Evolutionary conservation across 192 early-diverging fungal species (phyloP).

Genomic region (Rhizophagus clarus): DNA sequence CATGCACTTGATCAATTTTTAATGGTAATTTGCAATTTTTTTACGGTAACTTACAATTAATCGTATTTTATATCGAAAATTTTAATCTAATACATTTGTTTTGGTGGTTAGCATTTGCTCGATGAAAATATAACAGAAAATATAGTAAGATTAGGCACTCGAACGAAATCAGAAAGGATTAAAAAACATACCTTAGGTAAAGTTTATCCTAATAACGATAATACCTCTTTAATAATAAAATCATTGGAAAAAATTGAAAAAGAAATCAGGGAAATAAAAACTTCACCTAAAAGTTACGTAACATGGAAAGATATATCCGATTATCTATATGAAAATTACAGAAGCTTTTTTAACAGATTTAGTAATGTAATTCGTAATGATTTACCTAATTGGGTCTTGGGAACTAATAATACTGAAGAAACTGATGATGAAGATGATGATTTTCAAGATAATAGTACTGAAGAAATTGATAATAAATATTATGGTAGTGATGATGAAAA

Average conservation of each 20-base stretch:
- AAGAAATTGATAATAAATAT: too few species aligned
- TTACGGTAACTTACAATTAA: too few species aligned
- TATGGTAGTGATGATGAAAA: too few species aligned
- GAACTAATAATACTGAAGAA: neutral
- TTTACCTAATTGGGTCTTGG: neutral
- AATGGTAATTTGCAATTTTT: conserved; percentile 19
- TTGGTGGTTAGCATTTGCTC: neutral
- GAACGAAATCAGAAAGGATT: conserved; percentile 39
- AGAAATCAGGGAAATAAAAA: conserved; percentile 20
- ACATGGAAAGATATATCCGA: conserved; percentile 28
- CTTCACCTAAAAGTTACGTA: neutral
- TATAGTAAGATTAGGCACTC: conserved; percentile 53
- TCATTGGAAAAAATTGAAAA: neutral
- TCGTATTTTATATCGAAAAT: too few species aligned
- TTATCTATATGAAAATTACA: conserved; percentile 6
- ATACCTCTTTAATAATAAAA: neutral
- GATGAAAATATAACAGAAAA: conserved; percentile 39
- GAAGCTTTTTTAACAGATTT: conserved; percentile 23
- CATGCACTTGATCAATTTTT: conserved; percentile 67
- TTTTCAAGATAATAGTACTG: too few species aligned
- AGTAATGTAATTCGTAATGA: neutral
- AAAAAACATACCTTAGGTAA: conserved; percentile 27
- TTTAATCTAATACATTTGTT: neutral
- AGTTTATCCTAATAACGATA: neutral
- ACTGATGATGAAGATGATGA: too few species aligned